Evolutionary conservation across 148 eudicot genomes (phyloP).

Genomic region (Chenopodium suecicum): DNA sequence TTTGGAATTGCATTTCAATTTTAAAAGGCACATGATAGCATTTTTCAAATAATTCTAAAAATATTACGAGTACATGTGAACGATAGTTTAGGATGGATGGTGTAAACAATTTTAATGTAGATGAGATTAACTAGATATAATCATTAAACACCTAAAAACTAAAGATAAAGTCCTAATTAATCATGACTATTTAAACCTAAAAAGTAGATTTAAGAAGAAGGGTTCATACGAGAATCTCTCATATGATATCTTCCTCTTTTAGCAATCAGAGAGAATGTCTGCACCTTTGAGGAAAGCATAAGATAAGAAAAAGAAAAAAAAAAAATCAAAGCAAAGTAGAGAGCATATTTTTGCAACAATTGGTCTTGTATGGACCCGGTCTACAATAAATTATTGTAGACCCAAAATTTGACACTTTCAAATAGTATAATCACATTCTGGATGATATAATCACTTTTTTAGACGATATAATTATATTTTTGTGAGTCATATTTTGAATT

Average conservation of each 20-base stretch:
- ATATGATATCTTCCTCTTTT: background rate
- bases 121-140: background rate
- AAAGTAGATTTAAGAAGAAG: background rate
- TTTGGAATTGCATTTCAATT: too few species aligned
- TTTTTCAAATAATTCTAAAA: too few species aligned
- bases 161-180: background rate
- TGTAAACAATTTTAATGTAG: background rate
- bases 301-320: background rate
- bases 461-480: too few species aligned
- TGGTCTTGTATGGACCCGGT: too few species aligned
- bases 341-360: conserved; percentile 24
- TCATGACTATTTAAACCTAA: conserved; percentile 8
- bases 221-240: conserved; percentile 1
- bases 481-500: too few species aligned
- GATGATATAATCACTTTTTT: too few species aligned
- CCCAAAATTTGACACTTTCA: too few species aligned
- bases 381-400: too few species aligned
- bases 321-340: background rate
- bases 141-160: background rate
- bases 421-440: too few species aligned
- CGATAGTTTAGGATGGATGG: too few species aligned
- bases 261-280: conserved; percentile 24
- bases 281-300: conserved; percentile 23
- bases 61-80: too few species aligned
- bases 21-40: too few species aligned